Evolutionary conservation across 495 filamentous ascomycete species (phyloP), one percentile per base, ranked within the genome.

Genomic region (Trichoderma gamsii): DNA sequence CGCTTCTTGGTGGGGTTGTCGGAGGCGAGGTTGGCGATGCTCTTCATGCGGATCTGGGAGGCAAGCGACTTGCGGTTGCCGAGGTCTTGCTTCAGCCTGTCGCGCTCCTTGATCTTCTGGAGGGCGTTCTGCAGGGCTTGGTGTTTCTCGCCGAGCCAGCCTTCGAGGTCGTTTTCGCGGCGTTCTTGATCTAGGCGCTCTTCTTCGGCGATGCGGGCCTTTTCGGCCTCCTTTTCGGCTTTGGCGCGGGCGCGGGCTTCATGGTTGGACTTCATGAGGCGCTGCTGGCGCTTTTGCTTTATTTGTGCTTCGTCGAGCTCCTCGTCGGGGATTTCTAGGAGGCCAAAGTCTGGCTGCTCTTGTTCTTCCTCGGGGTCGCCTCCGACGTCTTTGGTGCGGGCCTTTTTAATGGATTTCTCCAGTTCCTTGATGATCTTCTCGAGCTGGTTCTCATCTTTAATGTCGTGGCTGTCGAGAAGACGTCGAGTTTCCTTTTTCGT

Each of bases 21-120:
- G 0, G 93, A 92, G 18, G 95, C 95, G 2, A 99, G 88, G 71
- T 96, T 97, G 51, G 95, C 96, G n/a, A 99, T 89, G 18, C 87
- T 92, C 79, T 98, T 97, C 95, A 99, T 99, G 38, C 95, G 91
- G 81, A 95, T 92, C 73, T 97, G 95, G 67, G 87, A 92, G 13
- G 96, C 96, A 13, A 97, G 85, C 0, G 93, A 97, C 76, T 99
- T 99, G 69, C 95, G 90, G 75, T 98, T 97, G 32, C 93, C 92
- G 0, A 97, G 84, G 72, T 99, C 95, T 1, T 90, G 89, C 76
- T 95, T 97, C 66, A 97, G 84, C 27, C 95, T 85, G 69, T 97
- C 91, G 38, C 94, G 88, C 68, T 98, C 96, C 76, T 96, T 96
- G 77, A 98, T 94, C 74, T 85, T 90, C 75, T 90, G 86, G 1